Percentiles rank a stretch among this genome's conserved stretches.
These are phyloP conservation scores for Alternaria triticimaculans DNA, from an alignment of 2,329 filamentous ascomycete species.

Conservation along the genomic window DNA sequence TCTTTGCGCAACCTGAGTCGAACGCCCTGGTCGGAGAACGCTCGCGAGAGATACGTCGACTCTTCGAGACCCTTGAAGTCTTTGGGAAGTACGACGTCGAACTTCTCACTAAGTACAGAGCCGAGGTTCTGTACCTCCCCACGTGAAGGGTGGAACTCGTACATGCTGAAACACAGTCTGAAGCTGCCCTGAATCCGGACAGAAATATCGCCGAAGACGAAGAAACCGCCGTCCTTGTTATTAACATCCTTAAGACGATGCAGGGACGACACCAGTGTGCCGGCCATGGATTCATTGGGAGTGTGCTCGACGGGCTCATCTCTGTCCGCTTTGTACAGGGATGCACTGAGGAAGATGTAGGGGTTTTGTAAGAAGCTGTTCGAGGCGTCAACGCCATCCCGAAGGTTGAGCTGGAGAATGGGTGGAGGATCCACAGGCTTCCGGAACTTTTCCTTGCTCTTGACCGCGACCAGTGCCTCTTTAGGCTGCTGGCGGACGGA, in stretches of 20 bases:
- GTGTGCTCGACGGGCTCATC: slow-evolving; percentile 54
- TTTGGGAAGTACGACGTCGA: slow-evolving; percentile 69
- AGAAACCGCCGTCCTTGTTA: slow-evolving; percentile 81
- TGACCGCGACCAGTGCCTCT: slow-evolving; percentile 67
- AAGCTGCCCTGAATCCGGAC: slow-evolving; percentile 76
- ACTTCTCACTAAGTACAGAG: slow-evolving; percentile 67
- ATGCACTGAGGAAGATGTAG: slow-evolving; percentile 68
- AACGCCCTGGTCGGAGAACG: slow-evolving; percentile 87
- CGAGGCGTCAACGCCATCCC: slow-evolving; percentile 58
- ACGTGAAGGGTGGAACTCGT: slow-evolving; percentile 53
- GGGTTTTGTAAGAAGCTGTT: slow-evolving; percentile 71
- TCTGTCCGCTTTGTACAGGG: slow-evolving; percentile 57
- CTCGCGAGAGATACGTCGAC: slow-evolving; percentile 79
- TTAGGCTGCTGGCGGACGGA: slow-evolving; percentile 69
- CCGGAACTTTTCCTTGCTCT: slow-evolving; percentile 80
- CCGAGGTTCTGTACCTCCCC: slow-evolving; percentile 57
- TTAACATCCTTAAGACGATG: slow-evolving; percentile 80
- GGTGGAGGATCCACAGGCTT: slow-evolving; percentile 90
- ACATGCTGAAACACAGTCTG: slow-evolving; percentile 77
- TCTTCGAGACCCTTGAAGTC: slow-evolving; percentile 81
- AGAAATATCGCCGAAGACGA: slow-evolving; percentile 89
- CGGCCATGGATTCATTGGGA: slow-evolving; percentile 62
- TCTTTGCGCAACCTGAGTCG: slow-evolving; percentile 84
- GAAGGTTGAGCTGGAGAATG: slow-evolving; percentile 74
- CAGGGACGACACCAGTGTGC: slow-evolving; percentile 79